Base-by-base conservation (phyloP, 306 rosid genomes). In the Malus fusca region DNA sequence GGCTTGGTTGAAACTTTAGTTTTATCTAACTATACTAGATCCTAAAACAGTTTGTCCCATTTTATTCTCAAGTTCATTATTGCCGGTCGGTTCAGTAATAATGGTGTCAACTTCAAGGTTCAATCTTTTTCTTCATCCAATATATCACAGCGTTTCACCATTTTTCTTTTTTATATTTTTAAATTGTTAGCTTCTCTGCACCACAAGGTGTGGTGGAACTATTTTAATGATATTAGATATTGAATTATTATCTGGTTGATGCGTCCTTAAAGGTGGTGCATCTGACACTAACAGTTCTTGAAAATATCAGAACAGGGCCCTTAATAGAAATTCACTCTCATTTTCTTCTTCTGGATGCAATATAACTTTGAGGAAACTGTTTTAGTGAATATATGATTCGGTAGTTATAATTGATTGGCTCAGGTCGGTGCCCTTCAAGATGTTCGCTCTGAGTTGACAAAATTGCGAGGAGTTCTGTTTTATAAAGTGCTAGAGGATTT, bases 341-440 rank as follows among this genome's bases (percentile, higher is more conserved):
- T 48, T 7, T 61, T 68, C 5, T 75, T 62, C n/a, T 48, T 48
- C 68, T 23, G 70, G 46, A 66, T 22, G 31, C 65, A 69, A 55
- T 74, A 67, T 68, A 23, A 56, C 69, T 17, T 13, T 67, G 62
- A 12, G 64, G 43, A 55, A 35, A 65, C 30, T 68, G 80, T 48
- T 58, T 11, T 15, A 10, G 52, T 78, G 74, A 28, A 72, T 44
- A 66, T 79, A 58, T 42, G 72, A 53, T 30, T 37, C 40, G 79
- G 60, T 82, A 75, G 69, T 63, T 77, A 76, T 76, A 73, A 43
- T 43, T 76, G 46, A n/a, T 69, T 80, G 84, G 59, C 75, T 68
- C 75, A 96, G 99, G 99, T 96, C 77, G 99, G 99, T 73, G 98
- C 98, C 11, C 97, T 96, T 86, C 99, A 90, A 89, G 99, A 96